Evolutionary conservation across 768 basidiomycete species (phyloP).

Genomic region (Boletus sp.): DNA sequence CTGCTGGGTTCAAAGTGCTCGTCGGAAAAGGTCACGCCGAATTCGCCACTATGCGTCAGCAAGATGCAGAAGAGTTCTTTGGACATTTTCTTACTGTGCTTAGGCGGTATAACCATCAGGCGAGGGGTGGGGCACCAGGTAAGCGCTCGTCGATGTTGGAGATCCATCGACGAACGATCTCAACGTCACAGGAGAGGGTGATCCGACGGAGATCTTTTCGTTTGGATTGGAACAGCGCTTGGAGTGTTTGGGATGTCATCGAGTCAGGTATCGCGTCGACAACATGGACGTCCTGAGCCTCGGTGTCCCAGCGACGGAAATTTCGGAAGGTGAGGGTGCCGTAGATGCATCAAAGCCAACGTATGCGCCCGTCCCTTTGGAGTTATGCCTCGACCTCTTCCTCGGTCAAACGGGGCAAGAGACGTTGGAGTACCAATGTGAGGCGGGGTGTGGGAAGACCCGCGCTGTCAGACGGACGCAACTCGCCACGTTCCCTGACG

Average conservation of each 20-base stretch:
- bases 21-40: constrained; percentile 92
- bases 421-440: constrained; percentile 78
- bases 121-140: constrained; percentile 37
- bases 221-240: constrained; percentile 87
- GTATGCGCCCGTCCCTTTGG: constrained; percentile 63
- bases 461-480: constrained; percentile 66
- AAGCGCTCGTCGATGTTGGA: neutral
- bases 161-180: neutral
- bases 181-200: constrained; percentile 26
- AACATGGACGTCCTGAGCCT: constrained; percentile 75
- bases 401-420: constrained; percentile 49
- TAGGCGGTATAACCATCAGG: constrained; percentile 60
- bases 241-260: constrained; percentile 74
- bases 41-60: constrained; percentile 95
- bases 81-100: constrained; percentile 74
- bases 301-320: constrained; percentile 63
- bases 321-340: constrained; percentile 3
- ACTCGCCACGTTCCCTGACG: constrained; percentile 85
- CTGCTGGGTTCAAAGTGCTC: constrained; percentile 81
- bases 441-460: constrained; percentile 66
- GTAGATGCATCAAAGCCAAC: constrained; percentile 41
- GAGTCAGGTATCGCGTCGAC: constrained; percentile 83
- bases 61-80: constrained; percentile 96
- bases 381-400: constrained; percentile 58
- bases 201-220: constrained; percentile 74